Evolutionary conservation across 2,329 filamentous ascomycete genomes (phyloP).

Genomic region (Pseudogymnoascus verrucosus): DNA sequence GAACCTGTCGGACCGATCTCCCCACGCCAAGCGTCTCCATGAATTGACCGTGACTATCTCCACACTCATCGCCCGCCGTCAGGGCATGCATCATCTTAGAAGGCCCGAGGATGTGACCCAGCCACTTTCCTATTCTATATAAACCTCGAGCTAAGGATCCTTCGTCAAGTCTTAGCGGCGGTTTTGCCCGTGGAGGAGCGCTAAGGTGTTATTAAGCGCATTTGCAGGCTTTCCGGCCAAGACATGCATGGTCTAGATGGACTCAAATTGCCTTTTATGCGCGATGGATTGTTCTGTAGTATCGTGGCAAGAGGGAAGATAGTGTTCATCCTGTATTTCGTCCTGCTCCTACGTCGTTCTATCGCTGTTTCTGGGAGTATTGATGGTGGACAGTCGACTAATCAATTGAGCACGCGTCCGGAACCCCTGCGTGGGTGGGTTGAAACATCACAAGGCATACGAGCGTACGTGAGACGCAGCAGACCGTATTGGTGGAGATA

Average conservation of each 20-base stretch:
- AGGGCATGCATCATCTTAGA: not conserved
- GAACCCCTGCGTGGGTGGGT: not conserved
- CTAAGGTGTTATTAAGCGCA: slow-evolving; percentile 2
- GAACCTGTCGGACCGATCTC: not conserved
- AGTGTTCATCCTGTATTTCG: not conserved
- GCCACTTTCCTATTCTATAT: slow-evolving; percentile 5
- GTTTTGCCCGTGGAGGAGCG: not conserved
- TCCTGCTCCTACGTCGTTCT: not conserved
- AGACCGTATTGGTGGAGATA: not conserved
- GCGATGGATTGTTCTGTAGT: not conserved
- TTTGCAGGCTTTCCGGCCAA: not conserved
- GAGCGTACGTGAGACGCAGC: not conserved
- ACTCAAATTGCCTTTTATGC: not conserved
- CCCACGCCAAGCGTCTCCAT: not conserved
- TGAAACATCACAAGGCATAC: not conserved
- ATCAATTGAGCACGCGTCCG: not conserved
- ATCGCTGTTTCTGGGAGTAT: not conserved
- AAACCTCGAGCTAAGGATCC: not conserved
- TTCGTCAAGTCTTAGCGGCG: not conserved
- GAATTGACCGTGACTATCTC: not conserved
- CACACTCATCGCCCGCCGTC: not conserved
- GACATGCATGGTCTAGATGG: not conserved
- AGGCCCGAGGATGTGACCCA: not conserved
- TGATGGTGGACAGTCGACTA: not conserved
- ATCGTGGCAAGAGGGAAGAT: too few species aligned